Conservation (phyloP, 2,329 filamentous ascomycete species). For the Fusarium sp. region DNA sequence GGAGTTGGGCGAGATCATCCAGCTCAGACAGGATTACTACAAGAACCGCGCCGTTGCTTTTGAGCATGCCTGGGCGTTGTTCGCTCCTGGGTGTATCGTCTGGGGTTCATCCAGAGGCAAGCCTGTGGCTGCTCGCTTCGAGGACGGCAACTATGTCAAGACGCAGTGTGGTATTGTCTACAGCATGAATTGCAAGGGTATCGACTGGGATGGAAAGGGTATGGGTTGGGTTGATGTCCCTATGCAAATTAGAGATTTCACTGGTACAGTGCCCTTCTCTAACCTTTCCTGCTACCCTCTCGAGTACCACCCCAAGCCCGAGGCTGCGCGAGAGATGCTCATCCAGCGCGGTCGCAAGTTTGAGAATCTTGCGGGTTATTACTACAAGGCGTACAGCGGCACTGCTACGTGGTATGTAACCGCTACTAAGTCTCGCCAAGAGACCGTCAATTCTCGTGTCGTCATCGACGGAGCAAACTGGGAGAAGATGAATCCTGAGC, state of each 20-base stretch:
- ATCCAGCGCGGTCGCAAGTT: conserved; percentile 57
- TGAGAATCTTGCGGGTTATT: conserved; percentile 57
- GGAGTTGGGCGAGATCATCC: conserved; percentile 63
- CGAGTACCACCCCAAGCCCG: conserved; percentile 55
- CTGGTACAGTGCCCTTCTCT: conserved; percentile 58
- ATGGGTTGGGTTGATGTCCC: conserved; percentile 55
- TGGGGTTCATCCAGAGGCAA: conserved; percentile 54
- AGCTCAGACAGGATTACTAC: conserved; percentile 62
- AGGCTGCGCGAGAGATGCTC: conserved; percentile 50
- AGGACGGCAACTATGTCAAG: conserved; percentile 51
- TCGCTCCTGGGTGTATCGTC: conserved; percentile 58
- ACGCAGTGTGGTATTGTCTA: conserved; percentile 55
- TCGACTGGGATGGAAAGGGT: conserved; percentile 61
- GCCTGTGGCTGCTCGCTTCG: conserved; percentile 54
- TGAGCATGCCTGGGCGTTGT: conserved; percentile 65
- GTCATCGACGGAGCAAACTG: conserved; percentile 48
- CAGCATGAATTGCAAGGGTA: conserved; percentile 53
- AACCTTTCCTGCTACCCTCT: conserved; percentile 58
- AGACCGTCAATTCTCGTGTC: conserved; percentile 47
- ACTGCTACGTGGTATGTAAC: conserved; percentile 49
- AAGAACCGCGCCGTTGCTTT: conserved; percentile 65
- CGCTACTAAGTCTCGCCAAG: conserved; percentile 38
- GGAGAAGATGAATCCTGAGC: conserved; percentile 47
- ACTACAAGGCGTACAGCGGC: conserved; percentile 60
- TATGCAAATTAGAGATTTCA: conserved; percentile 55